Percentiles rank a stretch among this genome's conserved stretches.
These are phyloP conservation scores for Peniophora sp. DNA, from an alignment of 1,284 basidiomycete species.

Conservation along the genomic window DNA sequence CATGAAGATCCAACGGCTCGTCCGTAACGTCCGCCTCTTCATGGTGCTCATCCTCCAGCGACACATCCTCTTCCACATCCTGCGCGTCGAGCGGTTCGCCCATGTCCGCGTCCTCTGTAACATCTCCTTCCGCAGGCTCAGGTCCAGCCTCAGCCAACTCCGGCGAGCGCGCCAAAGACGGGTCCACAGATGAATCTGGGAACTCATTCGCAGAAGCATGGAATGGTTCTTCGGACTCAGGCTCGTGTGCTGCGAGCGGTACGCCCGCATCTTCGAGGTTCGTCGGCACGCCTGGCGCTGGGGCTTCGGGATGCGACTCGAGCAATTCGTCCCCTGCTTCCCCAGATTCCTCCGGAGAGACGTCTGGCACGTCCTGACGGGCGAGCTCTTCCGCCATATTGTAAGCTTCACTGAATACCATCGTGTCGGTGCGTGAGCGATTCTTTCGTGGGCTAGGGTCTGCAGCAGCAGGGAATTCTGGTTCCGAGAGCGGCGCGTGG, in stretches of 20 bases:
- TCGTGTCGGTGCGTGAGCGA: constrained; percentile 64
- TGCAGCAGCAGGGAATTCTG: constrained; percentile 16
- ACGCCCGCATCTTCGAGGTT: neutral
- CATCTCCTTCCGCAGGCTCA: constrained; percentile 4
- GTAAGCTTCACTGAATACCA: constrained; percentile 58
- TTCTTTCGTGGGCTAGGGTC: constrained; percentile 48
- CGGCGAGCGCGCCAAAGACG: constrained; percentile 1
- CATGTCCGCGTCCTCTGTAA: neutral
- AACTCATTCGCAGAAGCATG: neutral
- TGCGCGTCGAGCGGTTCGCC: neutral
- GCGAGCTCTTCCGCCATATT: constrained; percentile 34
- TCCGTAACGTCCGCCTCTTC: constrained; percentile 28
- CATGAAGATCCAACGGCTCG: neutral
- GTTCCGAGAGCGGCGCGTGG: constrained; percentile 3
- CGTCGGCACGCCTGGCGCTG: neutral
- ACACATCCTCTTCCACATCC: neutral
- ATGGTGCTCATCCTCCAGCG: constrained; percentile 17
- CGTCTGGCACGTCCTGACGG: constrained; percentile 8
- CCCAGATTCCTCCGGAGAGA: neutral
- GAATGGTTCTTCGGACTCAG: neutral
- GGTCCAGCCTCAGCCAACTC: constrained; percentile 4
- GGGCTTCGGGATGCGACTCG: neutral
- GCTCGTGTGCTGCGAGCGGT: neutral
- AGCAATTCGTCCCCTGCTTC: neutral
- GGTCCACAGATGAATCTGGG: neutral